phyloP scores from a whole-genome alignment of 495 filamentous ascomycete species.

The Xylaria longipes region DNA sequence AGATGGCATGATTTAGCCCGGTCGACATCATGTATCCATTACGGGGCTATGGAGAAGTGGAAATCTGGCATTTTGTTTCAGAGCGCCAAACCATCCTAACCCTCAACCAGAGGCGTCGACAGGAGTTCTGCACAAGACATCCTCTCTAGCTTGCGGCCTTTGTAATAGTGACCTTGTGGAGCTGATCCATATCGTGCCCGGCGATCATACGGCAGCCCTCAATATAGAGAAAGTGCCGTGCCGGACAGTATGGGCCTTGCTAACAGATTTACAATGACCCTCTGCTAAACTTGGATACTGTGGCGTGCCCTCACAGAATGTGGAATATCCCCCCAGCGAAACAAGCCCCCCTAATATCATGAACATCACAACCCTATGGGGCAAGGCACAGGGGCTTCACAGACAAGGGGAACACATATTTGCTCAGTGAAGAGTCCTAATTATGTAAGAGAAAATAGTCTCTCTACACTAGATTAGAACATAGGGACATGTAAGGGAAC shows the following conservation, averaged over 20 bases:
- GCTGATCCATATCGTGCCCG: not conserved
- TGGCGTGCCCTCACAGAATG: not conserved
- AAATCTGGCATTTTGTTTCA: slow-evolving; percentile 14
- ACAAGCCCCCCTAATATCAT: not conserved
- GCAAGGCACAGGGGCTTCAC: slow-evolving; percentile 8
- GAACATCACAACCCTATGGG: not conserved
- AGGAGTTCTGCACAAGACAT: not conserved
- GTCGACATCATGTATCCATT: slow-evolving; percentile 2
- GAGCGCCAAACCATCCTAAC: slow-evolving; percentile 9
- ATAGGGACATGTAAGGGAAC: not conserved
- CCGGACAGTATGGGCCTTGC: slow-evolving; percentile 6
- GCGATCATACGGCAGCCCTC: not conserved
- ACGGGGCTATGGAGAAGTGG: slow-evolving; percentile 9
- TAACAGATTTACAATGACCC: not conserved
- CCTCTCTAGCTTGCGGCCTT: not conserved
- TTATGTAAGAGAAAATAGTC: not conserved
- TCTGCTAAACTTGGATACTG: slow-evolving; percentile 1
- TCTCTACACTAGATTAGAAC: not conserved
- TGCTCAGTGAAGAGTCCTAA: slow-evolving; percentile 7
- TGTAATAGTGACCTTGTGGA: slow-evolving; percentile 5
- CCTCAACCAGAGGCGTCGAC: not conserved
- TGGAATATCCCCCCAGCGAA: slow-evolving; percentile 10
- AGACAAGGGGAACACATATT: slow-evolving; percentile 7
- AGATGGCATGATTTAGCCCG: slow-evolving; percentile 25
- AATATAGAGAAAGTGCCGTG: not conserved